Evolutionary conservation across 257 asterid species (phyloP).

Genomic region (Forsythia suspensa): DNA sequence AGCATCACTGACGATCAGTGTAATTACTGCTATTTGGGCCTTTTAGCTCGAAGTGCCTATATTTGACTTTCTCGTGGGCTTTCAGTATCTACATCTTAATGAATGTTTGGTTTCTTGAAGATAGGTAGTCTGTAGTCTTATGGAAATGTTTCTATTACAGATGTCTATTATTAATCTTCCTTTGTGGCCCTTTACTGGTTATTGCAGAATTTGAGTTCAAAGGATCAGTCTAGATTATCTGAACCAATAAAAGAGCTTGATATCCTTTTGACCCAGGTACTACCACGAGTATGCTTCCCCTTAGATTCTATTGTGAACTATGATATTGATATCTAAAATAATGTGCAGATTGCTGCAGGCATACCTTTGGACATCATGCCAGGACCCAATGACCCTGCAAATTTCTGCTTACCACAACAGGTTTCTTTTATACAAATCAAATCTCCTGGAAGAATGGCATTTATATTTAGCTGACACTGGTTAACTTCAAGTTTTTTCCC

Average conservation of each 20-base stretch:
- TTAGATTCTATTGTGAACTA: conserved; percentile 15
- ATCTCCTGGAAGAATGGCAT: conserved; percentile 14
- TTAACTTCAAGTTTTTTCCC: conserved; percentile 15
- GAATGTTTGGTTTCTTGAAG: neutral
- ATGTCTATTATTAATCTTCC: conserved; percentile 10
- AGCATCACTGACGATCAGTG: neutral
- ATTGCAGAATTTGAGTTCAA: conserved; percentile 71
- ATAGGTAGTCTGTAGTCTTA: neutral
- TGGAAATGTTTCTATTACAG: neutral
- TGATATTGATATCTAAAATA: conserved; percentile 19
- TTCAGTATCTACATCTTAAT: neutral
- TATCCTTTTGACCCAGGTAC: conserved; percentile 86
- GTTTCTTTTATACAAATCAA: conserved; percentile 33
- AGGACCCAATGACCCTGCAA: conserved; percentile 83
- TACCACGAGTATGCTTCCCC: conserved; percentile 8
- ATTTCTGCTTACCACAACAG: conserved; percentile 92
- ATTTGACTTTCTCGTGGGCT: neutral
- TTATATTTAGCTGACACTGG: neutral
- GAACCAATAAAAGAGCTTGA: conserved; percentile 92
- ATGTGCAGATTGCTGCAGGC: conserved; percentile 76
- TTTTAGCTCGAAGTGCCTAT: neutral
- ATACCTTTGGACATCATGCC: conserved; percentile 90
- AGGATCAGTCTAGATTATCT: conserved; percentile 73
- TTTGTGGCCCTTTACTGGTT: conserved; percentile 17
- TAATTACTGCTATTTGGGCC: neutral